Evolutionary conservation across 2,329 filamentous ascomycete species (phyloP).

Genomic region (Emericellopsis cladophorae): DNA sequence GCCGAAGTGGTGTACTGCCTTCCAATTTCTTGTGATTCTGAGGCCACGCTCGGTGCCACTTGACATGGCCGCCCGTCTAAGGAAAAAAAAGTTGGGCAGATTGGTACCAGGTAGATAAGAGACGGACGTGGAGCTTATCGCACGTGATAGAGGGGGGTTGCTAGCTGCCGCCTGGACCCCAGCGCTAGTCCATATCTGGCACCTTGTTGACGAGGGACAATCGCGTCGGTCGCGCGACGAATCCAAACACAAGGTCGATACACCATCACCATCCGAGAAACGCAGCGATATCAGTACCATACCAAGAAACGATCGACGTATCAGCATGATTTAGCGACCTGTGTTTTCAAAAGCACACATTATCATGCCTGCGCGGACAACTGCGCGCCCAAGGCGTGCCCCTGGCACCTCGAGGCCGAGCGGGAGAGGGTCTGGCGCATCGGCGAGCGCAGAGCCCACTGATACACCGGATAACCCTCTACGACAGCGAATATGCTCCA

Average conservation of each 20-base stretch:
- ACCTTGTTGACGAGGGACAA: slow-evolving; percentile 17
- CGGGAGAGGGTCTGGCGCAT: slow-evolving; percentile 28
- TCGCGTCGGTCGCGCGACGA: slow-evolving; percentile 1
- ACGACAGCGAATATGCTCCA: slow-evolving; percentile 58
- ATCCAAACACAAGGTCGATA: slow-evolving; percentile 12
- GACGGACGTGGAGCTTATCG: slow-evolving; percentile 13
- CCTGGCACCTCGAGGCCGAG: slow-evolving; percentile 24
- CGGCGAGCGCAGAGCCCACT: slow-evolving; percentile 51
- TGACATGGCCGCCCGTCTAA: background rate
- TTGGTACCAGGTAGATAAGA: slow-evolving; percentile 8
- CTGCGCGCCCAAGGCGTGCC: slow-evolving; percentile 31
- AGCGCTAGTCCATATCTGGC: slow-evolving; percentile 15
- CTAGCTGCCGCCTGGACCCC: background rate
- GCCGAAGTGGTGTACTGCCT: no score
- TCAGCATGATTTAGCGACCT: no score
- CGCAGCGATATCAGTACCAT: no score
- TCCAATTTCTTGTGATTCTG: no score
- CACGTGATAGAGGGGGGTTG: slow-evolving; percentile 17
- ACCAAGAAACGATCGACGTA: no score
- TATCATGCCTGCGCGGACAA: slow-evolving; percentile 36
- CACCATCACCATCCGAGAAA: no score
- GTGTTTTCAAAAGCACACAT: background rate
- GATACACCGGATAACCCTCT: slow-evolving; percentile 61
- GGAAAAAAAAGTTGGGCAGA: slow-evolving; percentile 9
- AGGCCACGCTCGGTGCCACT: background rate